Conservation (phyloP, 23 red algal species). For the Gracilaria vermiculophylla region DNA sequence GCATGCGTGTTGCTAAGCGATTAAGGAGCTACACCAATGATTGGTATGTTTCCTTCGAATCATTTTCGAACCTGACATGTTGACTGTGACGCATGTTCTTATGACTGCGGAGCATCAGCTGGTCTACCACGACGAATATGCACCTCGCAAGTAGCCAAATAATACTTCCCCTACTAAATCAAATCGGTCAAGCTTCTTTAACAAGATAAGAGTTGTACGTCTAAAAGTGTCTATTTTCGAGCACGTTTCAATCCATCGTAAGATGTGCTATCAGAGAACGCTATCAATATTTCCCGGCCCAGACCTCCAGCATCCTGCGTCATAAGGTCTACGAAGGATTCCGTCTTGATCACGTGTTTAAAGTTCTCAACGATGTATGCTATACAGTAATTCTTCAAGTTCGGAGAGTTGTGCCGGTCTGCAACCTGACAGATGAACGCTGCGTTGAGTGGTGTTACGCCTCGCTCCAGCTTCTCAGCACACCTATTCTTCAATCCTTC, state of each 20-base stretch:
- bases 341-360: conserved; percentile 75
- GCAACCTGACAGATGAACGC: conserved; percentile 85
- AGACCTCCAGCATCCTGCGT: conserved; percentile 75
- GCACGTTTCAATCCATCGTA: conserved; percentile 44
- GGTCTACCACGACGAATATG: no score
- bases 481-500: conserved; percentile 79
- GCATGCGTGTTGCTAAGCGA: neutral
- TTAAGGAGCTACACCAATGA: no score
- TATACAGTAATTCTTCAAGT: conserved; percentile 87
- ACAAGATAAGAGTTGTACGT: conserved; percentile 21
- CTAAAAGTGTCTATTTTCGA: neutral
- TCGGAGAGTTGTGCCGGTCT: conserved; percentile 59
- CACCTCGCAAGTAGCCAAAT: no score
- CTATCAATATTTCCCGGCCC: conserved; percentile 72
- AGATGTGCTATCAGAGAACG: conserved; percentile 70
- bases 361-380: conserved; percentile 89
- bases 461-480: conserved; percentile 75
- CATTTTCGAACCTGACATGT: no score
- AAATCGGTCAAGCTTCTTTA: neutral
- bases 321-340: conserved; percentile 76
- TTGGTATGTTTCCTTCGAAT: no score
- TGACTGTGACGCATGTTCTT: no score
- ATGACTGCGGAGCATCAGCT: no score
- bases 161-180: no score
- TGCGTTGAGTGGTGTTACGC: conserved; percentile 72